Evolutionary conservation across 2,329 filamentous ascomycete genomes (phyloP), one percentile per base, ranked within the genome.

Genomic region (Chrysoporthe austroafricana): DNA sequence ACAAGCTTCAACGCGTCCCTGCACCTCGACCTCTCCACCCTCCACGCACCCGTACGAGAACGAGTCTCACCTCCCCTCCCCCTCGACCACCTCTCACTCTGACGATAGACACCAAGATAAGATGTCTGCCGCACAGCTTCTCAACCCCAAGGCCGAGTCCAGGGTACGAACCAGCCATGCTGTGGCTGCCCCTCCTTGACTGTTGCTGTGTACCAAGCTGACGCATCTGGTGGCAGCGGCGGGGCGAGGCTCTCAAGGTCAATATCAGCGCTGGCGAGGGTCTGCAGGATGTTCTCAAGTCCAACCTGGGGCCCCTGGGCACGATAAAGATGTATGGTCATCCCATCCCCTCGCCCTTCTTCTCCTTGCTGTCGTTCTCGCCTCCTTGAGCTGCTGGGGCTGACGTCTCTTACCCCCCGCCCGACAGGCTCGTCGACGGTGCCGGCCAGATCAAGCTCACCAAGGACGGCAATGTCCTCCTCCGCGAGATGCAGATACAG

Each of bases 91-190:
- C 18, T 21, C 57, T 16, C 50, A 52, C 57, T 43, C 66, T 54
- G 64, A 63, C 70, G 42, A 66, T 63, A 64, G 42, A 66, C 62
- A 64, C 32, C 42, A 60, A 66, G 34, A 59, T 48, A 75, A 73
- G 70, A 98, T 98, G 96, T 98, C 94, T 83, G 96, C 96, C 75
- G 94, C 96, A 77, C 95, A 98, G 84, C 90, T 99, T 77, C 91
- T 99, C 73, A 99, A 99, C 82, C 96, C 96, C 71, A 99, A 99
- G 86, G 96, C 96, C 77, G 96, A 99, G 85, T 97, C 94, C 76
- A 90, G 96, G 83, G 94, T 96, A 86, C 76, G 91, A 84, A 70
- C n/a, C 34, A 72, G 69, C 70, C 69, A 60, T 66, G 44, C 64
- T 66, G 65, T 63, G 66, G 68, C 66, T 70, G 67, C 72, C 73